phyloP scores from a whole-genome alignment of 768 basidiomycete genomes.

The Tricholoma hemisulphureum region DNA sequence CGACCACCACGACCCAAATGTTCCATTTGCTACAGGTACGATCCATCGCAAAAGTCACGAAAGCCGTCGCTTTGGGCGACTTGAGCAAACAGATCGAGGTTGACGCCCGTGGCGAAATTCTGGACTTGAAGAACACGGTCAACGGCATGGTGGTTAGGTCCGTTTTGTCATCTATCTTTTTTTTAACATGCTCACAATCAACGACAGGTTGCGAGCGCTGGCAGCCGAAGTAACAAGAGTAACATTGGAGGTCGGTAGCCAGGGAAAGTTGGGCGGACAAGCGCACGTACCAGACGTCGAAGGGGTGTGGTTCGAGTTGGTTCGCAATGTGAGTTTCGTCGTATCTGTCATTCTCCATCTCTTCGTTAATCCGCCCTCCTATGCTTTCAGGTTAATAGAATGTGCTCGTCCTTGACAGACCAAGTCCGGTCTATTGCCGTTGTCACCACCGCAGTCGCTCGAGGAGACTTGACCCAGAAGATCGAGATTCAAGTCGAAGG shows the following conservation, averaged over 20 bases:
- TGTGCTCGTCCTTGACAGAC: slow-evolving; percentile 78
- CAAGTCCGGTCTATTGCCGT: slow-evolving; percentile 94
- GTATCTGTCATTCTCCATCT: slow-evolving; percentile 27
- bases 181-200: neutral
- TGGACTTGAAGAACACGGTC: slow-evolving; percentile 70
- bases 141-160: slow-evolving; percentile 46
- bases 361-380: slow-evolving; percentile 59
- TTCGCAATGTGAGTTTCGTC: slow-evolving; percentile 1
- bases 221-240: slow-evolving; percentile 84
- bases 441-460: slow-evolving; percentile 87
- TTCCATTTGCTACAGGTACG: slow-evolving; percentile 47
- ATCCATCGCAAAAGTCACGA: slow-evolving; percentile 89
- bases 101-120: slow-evolving; percentile 86
- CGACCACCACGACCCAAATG: neutral
- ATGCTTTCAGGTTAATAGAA: slow-evolving; percentile 59
- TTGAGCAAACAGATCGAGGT: slow-evolving; percentile 89
- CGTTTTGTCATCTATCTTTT: neutral
- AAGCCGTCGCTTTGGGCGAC: slow-evolving; percentile 90
- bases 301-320: slow-evolving; percentile 36
- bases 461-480: slow-evolving; percentile 88
- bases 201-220: slow-evolving; percentile 49
- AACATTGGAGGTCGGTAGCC: slow-evolving; percentile 81
- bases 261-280: slow-evolving; percentile 88
- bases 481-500: slow-evolving; percentile 86
- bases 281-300: slow-evolving; percentile 86